A percentile compares a stretch with the other conserved stretches of the same genome.
Evolutionary conservation across 129 eudicot species (phyloP).

Genomic region (Centaurea solstitialis): DNA sequence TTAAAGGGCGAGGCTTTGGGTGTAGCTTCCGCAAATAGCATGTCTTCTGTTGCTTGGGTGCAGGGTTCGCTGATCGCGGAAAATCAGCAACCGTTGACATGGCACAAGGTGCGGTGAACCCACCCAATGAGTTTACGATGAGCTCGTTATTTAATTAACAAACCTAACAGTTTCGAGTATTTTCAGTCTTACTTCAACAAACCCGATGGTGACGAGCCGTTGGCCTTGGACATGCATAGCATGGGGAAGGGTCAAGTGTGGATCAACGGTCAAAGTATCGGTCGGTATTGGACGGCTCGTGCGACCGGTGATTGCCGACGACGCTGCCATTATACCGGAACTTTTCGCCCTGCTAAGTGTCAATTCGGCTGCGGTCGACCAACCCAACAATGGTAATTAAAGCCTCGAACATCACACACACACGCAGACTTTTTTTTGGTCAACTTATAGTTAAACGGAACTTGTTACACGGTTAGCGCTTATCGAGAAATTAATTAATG

Average conservation of each 20-base stretch:
- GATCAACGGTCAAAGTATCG: slow-evolving; percentile 94
- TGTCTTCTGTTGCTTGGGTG: slow-evolving; percentile 83
- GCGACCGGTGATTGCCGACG: slow-evolving; percentile 70
- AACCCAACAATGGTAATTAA: slow-evolving; percentile 83
- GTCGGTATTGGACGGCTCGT: slow-evolving; percentile 84
- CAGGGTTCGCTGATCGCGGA: slow-evolving; percentile 70
- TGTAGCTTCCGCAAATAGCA: slow-evolving; percentile 59
- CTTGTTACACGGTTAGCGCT: too few species aligned
- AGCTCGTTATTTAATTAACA: neutral
- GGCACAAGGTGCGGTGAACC: slow-evolving; percentile 76
- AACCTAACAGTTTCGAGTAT: neutral
- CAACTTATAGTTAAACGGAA: too few species aligned
- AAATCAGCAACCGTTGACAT: slow-evolving; percentile 75
- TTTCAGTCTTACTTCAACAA: slow-evolving; percentile 81
- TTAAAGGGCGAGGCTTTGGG: slow-evolving; percentile 91
- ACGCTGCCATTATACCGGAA: slow-evolving; percentile 65
- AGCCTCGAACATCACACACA: neutral
- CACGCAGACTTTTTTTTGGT: neutral
- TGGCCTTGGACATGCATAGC: slow-evolving; percentile 89
- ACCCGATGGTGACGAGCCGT: slow-evolving; percentile 84
- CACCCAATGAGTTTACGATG: neutral
- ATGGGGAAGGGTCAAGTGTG: slow-evolving; percentile 98
- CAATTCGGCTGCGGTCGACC: slow-evolving; percentile 92
- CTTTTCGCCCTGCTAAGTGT: slow-evolving; percentile 74
- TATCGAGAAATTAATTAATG: neutral